Evolutionary conservation across 73 alveolate species (phyloP).

Genomic region (Blepharisma stoltei): DNA sequence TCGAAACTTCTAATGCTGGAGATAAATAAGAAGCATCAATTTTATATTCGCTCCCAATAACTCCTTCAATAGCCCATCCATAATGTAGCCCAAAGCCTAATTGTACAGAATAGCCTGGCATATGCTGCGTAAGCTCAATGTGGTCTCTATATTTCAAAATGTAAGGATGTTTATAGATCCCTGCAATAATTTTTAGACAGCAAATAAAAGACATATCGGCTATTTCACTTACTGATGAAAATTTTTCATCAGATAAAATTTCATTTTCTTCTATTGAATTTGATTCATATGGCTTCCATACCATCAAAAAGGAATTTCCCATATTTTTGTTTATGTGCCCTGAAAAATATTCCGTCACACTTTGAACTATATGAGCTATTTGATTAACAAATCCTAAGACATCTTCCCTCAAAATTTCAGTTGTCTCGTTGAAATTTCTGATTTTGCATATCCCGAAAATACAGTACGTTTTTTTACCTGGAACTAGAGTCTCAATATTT

Average conservation of each 20-base stretch:
- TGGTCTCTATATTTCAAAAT: slow-evolving; percentile 71
- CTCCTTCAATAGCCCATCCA: slow-evolving; percentile 99
- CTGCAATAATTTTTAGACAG: slow-evolving; percentile 84
- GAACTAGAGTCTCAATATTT: slow-evolving; percentile 76
- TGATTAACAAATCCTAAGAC: slow-evolving; percentile 95
- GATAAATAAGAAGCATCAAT: slow-evolving; percentile 86
- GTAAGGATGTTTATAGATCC: slow-evolving; percentile 78
- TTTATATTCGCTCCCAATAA: slow-evolving; percentile 85
- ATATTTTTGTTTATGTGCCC: slow-evolving; percentile 98
- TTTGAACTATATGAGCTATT: slow-evolving; percentile 97
- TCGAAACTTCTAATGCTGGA: slow-evolving; percentile 88
- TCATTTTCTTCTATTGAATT: slow-evolving; percentile 4
- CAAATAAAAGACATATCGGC: slow-evolving; percentile 94
- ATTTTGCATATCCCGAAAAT: slow-evolving; percentile 68
- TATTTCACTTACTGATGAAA: slow-evolving; percentile 68
- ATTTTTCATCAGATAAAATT: background rate
- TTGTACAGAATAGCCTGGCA: slow-evolving; percentile 78
- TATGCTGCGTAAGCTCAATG: slow-evolving; percentile 62
- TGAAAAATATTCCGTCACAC: slow-evolving; percentile 76
- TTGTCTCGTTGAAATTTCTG: slow-evolving; percentile 79
- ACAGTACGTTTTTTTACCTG: slow-evolving; percentile 54
- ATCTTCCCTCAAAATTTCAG: slow-evolving; percentile 82
- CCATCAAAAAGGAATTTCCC: slow-evolving; percentile 98
- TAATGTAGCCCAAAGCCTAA: slow-evolving; percentile 96
- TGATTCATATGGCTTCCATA: slow-evolving; percentile 89